Base-by-base conservation (phyloP, 2,329 filamentous ascomycete genomes). In the Chrysoporthe deuterocubensis region DNA sequence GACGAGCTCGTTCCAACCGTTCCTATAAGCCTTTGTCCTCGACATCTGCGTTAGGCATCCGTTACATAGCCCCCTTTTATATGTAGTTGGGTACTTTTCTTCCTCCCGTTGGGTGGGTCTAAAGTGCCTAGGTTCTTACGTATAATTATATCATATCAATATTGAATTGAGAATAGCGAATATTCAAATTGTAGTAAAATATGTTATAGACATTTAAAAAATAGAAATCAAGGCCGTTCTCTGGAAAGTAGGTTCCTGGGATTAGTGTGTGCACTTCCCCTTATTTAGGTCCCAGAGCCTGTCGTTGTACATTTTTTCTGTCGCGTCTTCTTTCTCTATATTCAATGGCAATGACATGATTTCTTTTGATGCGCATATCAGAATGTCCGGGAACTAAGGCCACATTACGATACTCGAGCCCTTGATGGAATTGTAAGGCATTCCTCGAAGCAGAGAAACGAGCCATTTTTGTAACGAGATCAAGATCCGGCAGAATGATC, bases 211-310 rank as follows among this genome's bases (percentile, higher is more conserved):
- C n/a, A n/a, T n/a, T n/a, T n/a, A n/a, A n/a, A n/a, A n/a, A n/a
- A 67, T 67, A 3, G 65, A 67, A 34, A 67, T 67, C 60, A 67
- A 4, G 1, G 63, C n/a, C 3, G 52, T 67, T 16, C 60, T 50
- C 43, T 67, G 65, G 32, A 67, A 63, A 26, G 42, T 56, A 44
- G 60, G 48, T 42, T 67, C 65, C 32, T 46, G 40, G 8, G 42
- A 40, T 1, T 63, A 37, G 6, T 58, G 21, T 37, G 8, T 54
- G 32, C 48, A 37, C 34, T 63, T 67, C 7, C 43, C 9, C 26
- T 46, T 34, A 14, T 67, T 60, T 3, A 63, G 65, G 34, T 57
- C n/a, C 60, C 65, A 67, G n/a, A 50, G 58, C 14, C 37, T 26
- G 21, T 7, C 34, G 37, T 67, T 52, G 11, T 56, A 56, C n/a